Percentiles rank a stretch among this genome's conserved stretches.
These are phyloP conservation scores for Beauveria caledonica DNA, from an alignment of 2,329 filamentous ascomycete genomes.

Conservation along the genomic window DNA sequence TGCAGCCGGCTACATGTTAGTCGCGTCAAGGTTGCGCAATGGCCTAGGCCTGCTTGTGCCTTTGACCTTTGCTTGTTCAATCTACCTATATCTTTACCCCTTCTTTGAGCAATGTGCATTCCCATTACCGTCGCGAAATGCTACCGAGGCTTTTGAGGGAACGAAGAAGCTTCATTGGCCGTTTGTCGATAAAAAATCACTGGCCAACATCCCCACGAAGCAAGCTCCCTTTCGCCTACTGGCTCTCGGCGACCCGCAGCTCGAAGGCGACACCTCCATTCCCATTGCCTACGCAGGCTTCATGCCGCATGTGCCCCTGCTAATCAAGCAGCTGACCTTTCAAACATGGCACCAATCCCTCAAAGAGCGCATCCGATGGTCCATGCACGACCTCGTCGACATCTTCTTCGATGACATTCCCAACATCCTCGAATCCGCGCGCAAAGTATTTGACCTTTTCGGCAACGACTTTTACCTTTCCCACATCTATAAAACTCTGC, in stretches of 20 bases:
- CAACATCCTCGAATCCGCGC: conserved; percentile 53
- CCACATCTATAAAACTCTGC: conserved; percentile 78
- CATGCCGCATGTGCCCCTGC: conserved; percentile 45
- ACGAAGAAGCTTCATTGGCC: conserved; percentile 36
- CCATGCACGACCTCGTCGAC: conserved; percentile 51
- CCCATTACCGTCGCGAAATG: conserved; percentile 42
- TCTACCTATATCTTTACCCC: conserved; percentile 85
- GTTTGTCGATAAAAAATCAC: conserved; percentile 18
- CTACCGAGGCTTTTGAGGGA: conserved; percentile 25
- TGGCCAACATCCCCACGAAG: conserved; percentile 19
- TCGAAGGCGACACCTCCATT: conserved; percentile 85
- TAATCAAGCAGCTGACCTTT: conserved; percentile 40
- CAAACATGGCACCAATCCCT: conserved; percentile 37
- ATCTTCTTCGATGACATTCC: conserved; percentile 61
- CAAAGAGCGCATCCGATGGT: conserved; percentile 43
- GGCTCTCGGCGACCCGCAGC: conserved; percentile 82
- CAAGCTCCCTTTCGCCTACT: conserved; percentile 77
- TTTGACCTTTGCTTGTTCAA: conserved; percentile 58
- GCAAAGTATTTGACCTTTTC: conserved; percentile 79
- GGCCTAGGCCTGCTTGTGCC: conserved; percentile 47
- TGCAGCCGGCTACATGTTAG: conserved; percentile 41
- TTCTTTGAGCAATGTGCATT: conserved; percentile 74
- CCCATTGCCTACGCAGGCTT: conserved; percentile 46
- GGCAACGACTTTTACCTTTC: conserved; percentile 94
- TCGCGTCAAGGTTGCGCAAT: conserved; percentile 46